Percentiles rank a stretch among this genome's conserved stretches.
These are phyloP conservation scores for Hygrophila difformis DNA, from an alignment of 257 asterid species.

Conservation along the genomic window DNA sequence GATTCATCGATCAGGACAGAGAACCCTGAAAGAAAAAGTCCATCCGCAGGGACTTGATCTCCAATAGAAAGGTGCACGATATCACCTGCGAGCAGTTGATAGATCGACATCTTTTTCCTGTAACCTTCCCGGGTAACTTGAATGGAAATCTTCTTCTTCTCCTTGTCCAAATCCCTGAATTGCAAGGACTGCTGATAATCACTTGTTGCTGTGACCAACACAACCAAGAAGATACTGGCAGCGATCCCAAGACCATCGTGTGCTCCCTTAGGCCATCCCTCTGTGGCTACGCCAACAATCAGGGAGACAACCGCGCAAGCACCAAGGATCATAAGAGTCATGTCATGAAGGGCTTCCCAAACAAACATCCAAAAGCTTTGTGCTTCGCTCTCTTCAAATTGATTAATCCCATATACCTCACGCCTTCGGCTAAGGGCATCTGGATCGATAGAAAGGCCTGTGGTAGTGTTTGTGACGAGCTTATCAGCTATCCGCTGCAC, in stretches of 20 bases:
- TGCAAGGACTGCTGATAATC: constrained; percentile 86
- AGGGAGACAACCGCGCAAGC: constrained; percentile 74
- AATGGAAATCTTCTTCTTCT: constrained; percentile 73
- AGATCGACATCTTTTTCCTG: constrained; percentile 67
- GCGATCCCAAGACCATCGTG: constrained; percentile 96
- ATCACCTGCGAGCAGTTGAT: constrained; percentile 69
- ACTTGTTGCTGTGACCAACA: constrained; percentile 85
- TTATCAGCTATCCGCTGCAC: constrained; percentile 44
- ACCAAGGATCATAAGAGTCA: constrained; percentile 91
- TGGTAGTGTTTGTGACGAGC: constrained; percentile 42
- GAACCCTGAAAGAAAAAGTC: constrained; percentile 75
- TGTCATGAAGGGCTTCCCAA: constrained; percentile 90
- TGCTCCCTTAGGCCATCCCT: constrained; percentile 94
- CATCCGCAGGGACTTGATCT: constrained; percentile 96
- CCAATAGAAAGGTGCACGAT: constrained; percentile 84
- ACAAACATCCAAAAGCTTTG: constrained; percentile 76
- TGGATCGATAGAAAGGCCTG: constrained; percentile 42
- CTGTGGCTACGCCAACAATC: constrained; percentile 72
- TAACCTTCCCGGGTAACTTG: constrained; percentile 79
- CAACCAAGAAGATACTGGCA: constrained; percentile 77
- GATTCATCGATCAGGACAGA: constrained; percentile 79
- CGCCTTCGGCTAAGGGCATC: constrained; percentile 42
- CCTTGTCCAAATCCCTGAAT: constrained; percentile 83
- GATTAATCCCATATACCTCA: constrained; percentile 51
- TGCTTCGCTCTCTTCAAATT: constrained; percentile 44